These are phyloP conservation scores for Vitis hybrid DNA, from an alignment of 177 flowering plant genomes.

Conservation along the genomic window DNA sequence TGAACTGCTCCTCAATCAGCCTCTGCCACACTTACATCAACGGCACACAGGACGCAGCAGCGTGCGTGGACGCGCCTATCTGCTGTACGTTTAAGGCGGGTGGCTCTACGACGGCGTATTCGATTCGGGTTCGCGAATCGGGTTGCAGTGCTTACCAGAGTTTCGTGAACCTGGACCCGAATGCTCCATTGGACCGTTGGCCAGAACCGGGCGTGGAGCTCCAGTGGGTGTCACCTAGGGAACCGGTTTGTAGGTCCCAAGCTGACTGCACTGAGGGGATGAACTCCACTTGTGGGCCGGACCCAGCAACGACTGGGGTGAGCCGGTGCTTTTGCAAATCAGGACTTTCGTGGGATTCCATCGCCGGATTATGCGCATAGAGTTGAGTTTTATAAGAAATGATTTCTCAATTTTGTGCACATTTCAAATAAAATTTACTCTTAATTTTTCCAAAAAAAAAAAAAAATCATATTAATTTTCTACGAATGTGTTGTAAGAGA, in stretches of 20 bases:
- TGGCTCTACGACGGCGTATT: constrained; percentile 46
- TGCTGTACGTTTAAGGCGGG: constrained; percentile 62
- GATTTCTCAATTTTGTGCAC: neutral
- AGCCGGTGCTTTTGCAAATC: constrained; percentile 50
- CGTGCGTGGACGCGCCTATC: constrained; percentile 27
- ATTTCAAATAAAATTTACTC: neutral
- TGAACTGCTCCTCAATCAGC: constrained; percentile 52
- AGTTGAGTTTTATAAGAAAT: constrained; percentile 31
- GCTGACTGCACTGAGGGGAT: constrained; percentile 35
- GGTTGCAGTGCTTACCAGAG: constrained; percentile 57
- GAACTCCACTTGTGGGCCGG: constrained; percentile 45
- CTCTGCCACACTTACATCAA: constrained; percentile 41
- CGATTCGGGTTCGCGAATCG: constrained; percentile 32
- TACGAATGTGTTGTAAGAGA: neutral
- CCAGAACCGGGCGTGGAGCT: constrained; percentile 50
- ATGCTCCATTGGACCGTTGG: constrained; percentile 44
- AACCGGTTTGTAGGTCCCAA: constrained; percentile 41
- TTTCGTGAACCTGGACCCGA: constrained; percentile 46
- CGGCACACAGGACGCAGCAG: constrained; percentile 6
- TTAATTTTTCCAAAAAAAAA: neutral
- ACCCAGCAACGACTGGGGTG: constrained; percentile 22
- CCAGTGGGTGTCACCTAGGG: constrained; percentile 53
- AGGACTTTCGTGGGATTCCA: constrained; percentile 49
- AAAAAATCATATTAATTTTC: too few relatives aligned
- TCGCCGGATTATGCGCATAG: constrained; percentile 35